Conservation (phyloP, 441 rosid genomes). For the Iberis amara region DNA sequence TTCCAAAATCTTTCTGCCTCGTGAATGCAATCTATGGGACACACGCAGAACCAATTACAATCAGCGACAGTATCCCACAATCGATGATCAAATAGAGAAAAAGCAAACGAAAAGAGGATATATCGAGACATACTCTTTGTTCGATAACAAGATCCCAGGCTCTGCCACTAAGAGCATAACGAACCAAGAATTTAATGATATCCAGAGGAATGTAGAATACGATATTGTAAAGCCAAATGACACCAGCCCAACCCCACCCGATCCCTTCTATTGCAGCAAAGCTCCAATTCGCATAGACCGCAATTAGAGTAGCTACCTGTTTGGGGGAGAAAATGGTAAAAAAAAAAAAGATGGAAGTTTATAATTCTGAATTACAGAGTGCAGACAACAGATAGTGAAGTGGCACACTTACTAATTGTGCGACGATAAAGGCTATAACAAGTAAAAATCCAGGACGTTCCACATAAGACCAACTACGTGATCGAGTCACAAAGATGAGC, state of each 20-base stretch:
- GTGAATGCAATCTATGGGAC: slow-evolving; percentile 80
- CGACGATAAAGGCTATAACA: slow-evolving; percentile 63
- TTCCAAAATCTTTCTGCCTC: slow-evolving; percentile 88
- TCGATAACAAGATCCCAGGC: slow-evolving; percentile 99
- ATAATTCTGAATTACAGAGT: slow-evolving; percentile 12
- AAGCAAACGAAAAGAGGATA: neutral
- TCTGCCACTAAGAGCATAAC: slow-evolving; percentile 91
- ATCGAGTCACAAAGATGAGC: slow-evolving; percentile 87
- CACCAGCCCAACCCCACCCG: slow-evolving; percentile 99
- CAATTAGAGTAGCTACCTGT: slow-evolving; percentile 90
- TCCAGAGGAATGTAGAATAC: slow-evolving; percentile 85
- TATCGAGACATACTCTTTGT: slow-evolving; percentile 65
- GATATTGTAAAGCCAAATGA: slow-evolving; percentile 89
- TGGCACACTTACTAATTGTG: slow-evolving; percentile 68
- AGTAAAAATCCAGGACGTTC: slow-evolving; percentile 90
- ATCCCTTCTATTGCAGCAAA: slow-evolving; percentile 96
- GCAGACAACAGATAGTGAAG: neutral
- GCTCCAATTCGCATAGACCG: slow-evolving; percentile 92
- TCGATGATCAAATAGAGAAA: slow-evolving; percentile 4
- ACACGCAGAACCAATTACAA: neutral
- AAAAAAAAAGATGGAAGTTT: neutral
- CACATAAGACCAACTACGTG: slow-evolving; percentile 86
- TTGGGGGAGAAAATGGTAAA: slow-evolving; percentile 15
- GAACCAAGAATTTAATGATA: slow-evolving; percentile 74
- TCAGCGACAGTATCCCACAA: neutral